phyloP scores from a whole-genome alignment of 2,329 filamentous ascomycete species.

The Penicillium sp. region DNA sequence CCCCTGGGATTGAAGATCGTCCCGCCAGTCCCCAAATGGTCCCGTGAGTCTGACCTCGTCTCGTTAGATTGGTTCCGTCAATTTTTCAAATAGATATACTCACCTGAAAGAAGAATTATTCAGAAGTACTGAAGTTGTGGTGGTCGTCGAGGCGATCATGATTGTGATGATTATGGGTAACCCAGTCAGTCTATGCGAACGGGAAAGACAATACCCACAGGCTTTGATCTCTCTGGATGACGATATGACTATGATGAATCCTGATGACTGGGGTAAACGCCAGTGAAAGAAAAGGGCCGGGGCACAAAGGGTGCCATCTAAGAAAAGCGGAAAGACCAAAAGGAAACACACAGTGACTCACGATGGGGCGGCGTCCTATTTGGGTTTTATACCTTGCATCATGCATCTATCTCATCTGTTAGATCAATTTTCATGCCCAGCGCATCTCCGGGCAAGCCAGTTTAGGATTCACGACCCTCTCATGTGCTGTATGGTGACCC shows the following conservation, averaged over 20 bases:
- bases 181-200: neutral
- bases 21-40: slow-evolving; percentile 25
- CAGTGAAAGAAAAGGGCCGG: neutral
- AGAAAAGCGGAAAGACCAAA: neutral
- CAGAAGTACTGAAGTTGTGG: neutral
- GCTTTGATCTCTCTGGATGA: neutral
- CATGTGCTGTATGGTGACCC: neutral
- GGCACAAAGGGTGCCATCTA: neutral
- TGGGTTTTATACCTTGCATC: neutral
- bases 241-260: neutral
- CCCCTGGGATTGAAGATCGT: slow-evolving; percentile 24
- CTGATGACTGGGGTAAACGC: neutral
- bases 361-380: neutral
- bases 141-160: neutral
- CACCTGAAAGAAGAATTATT: neutral
- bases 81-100: neutral
- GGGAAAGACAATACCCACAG: neutral
- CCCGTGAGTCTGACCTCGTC: slow-evolving; percentile 7
- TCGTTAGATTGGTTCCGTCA: neutral
- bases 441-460: neutral
- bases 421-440: neutral
- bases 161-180: neutral
- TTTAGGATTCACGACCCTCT: neutral
- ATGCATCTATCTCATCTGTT: neutral
- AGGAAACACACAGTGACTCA: neutral